These are phyloP conservation scores for Psilocybe subaeruginosa DNA, from an alignment of 768 basidiomycete species.

Conservation along the genomic window DNA sequence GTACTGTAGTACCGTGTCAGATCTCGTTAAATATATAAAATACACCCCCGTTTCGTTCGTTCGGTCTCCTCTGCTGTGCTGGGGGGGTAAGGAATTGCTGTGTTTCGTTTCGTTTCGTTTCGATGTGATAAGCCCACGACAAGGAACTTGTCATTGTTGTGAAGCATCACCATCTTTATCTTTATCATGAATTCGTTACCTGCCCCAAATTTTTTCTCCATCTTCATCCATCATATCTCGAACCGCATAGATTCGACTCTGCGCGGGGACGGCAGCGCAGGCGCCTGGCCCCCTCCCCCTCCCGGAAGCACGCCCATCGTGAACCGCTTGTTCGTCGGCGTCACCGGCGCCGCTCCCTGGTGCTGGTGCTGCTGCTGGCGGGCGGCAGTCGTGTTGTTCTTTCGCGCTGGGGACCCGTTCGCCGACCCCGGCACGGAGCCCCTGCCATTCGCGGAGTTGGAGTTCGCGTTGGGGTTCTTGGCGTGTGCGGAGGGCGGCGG, in stretches of 20 bases:
- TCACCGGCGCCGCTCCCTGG: constrained; percentile 22
- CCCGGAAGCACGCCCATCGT: constrained; percentile 2
- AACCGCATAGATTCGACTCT: constrained; percentile 21
- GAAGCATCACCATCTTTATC: not conserved
- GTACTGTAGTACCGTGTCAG: constrained; percentile 6
- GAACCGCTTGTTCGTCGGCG: constrained; percentile 11
- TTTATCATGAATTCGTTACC: not conserved
- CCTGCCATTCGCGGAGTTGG: not conserved
- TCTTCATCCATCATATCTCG: not conserved
- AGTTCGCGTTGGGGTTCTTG: constrained; percentile 36
- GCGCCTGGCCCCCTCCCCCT: not conserved
- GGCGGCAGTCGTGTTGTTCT: not conserved
- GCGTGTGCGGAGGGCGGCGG: constrained; percentile 68
- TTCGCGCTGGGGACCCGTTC: not conserved
- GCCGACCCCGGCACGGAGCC: not conserved
- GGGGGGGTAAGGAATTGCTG: not conserved
- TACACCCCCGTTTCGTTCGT: constrained; percentile 8
- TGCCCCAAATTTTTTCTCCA: not conserved
- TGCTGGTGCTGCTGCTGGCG: too few species aligned
- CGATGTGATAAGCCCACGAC: not conserved
- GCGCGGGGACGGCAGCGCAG: constrained; percentile 19
- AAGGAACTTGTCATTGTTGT: not conserved
- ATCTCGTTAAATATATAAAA: constrained; percentile 16
- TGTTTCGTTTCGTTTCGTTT: not conserved
- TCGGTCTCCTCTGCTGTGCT: not conserved